phyloP scores from a whole-genome alignment of 2,329 filamentous ascomycete species.

The Blastomyces percursus region DNA sequence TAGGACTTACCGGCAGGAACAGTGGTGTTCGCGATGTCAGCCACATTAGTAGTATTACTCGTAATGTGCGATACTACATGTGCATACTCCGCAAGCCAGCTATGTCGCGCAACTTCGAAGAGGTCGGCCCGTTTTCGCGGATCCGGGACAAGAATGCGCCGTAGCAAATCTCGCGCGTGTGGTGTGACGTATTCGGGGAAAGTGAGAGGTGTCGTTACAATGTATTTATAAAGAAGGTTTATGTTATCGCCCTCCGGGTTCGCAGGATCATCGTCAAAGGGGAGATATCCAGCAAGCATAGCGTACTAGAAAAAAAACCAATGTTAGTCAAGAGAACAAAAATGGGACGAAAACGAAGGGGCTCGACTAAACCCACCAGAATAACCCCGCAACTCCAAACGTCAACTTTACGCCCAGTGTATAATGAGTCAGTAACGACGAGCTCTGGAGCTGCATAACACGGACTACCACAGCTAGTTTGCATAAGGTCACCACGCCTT shows the following conservation, averaged over 20 bases:
- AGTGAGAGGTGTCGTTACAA: constrained; percentile 89
- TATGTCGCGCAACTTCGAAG: constrained; percentile 94
- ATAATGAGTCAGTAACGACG: constrained; percentile 92
- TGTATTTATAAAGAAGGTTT: constrained; percentile 98
- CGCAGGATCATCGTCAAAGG: constrained; percentile 94
- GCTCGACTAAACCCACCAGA: constrained; percentile 52
- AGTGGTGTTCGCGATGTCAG: constrained; percentile 72
- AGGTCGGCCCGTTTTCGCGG: constrained; percentile 88
- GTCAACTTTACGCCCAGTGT: constrained; percentile 94
- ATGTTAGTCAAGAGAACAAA: constrained; percentile 4
- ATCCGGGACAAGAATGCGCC: constrained; percentile 89
- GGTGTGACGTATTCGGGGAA: constrained; percentile 99
- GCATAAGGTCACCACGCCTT: constrained; percentile 89
- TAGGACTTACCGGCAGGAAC: constrained; percentile 45
- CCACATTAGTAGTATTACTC: constrained; percentile 78
- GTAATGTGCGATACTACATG: constrained; percentile 95
- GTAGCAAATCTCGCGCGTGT: constrained; percentile 82
- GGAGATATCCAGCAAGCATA: constrained; percentile 94
- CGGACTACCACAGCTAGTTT: constrained; percentile 95
- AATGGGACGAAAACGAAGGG: constrained; percentile 7
- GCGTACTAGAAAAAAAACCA: constrained; percentile 59
- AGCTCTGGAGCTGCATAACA: constrained; percentile 96
- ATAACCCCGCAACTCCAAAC: constrained; percentile 99
- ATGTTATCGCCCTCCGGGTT: constrained; percentile 99
- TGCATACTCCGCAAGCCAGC: constrained; percentile 96